phyloP scores from a whole-genome alignment of 345 rosid species.

The Conringia planisiliqua region DNA sequence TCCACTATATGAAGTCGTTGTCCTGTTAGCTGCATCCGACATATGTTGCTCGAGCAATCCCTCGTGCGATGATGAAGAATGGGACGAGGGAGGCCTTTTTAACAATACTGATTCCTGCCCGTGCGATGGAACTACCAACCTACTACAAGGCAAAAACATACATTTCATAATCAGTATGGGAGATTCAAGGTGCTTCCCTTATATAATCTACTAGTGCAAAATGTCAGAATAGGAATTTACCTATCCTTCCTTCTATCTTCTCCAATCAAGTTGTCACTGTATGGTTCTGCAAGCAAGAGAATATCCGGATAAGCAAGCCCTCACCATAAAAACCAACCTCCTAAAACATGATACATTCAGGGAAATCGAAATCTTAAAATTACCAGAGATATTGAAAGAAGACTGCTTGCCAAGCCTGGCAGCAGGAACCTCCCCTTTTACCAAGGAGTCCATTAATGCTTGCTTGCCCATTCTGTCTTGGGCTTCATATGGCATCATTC shows the following conservation, averaged over 20 bases:
- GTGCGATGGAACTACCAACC: constrained; percentile 36
- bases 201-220: not conserved
- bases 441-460: constrained; percentile 24
- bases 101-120: constrained; percentile 42
- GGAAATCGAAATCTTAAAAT: not conserved
- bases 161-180: not conserved
- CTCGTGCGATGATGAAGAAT: constrained; percentile 51
- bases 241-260: constrained; percentile 45
- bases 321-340: not conserved
- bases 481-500: constrained; percentile 32
- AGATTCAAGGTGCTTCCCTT: not conserved
- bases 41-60: constrained; percentile 37
- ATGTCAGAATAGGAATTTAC: constrained; percentile 27
- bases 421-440: constrained; percentile 30
- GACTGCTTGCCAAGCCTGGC: constrained; percentile 33
- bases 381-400: constrained; percentile 41
- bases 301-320: not conserved
- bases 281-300: constrained; percentile 30
- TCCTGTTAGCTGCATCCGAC: constrained; percentile 38
- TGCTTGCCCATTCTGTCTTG: constrained; percentile 42
- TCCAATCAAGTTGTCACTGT: constrained; percentile 36
- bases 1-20: constrained; percentile 33
- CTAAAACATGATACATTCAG: not conserved
- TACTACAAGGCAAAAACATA: not conserved
- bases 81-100: constrained; percentile 41